These are phyloP conservation scores for Coleophoma cylindrospora DNA, from an alignment of 2,329 filamentous ascomycete genomes.

Conservation along the genomic window DNA sequence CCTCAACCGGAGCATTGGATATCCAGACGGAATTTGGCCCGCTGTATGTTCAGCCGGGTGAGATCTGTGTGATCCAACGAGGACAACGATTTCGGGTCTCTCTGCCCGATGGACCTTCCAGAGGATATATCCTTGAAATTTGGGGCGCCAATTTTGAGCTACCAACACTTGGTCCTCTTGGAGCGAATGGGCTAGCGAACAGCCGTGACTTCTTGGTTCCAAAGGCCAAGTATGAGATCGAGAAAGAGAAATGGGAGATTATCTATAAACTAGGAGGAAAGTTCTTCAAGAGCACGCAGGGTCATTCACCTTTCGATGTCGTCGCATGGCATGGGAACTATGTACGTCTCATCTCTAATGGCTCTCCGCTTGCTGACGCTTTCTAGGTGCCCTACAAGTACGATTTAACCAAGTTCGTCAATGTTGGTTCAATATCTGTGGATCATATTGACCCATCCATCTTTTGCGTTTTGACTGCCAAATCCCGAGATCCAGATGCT, in stretches of 20 bases:
- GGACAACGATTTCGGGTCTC: constrained; percentile 57
- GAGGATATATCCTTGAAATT: constrained; percentile 60
- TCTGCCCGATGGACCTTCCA: constrained; percentile 49
- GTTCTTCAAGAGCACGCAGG: constrained; percentile 59
- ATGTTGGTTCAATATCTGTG: constrained; percentile 51
- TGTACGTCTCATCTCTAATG: constrained; percentile 33
- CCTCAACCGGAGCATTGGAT: constrained; percentile 48
- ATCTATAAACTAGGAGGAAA: constrained; percentile 59
- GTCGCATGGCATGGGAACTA: constrained; percentile 66
- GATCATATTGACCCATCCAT: constrained; percentile 66
- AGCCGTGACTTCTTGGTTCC: constrained; percentile 58
- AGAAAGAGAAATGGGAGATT: constrained; percentile 40
- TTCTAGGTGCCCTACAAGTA: constrained; percentile 67
- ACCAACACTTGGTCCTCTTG: constrained; percentile 58
- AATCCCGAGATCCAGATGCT: constrained; percentile 45
- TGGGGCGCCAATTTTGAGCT: constrained; percentile 58
- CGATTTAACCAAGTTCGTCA: constrained; percentile 59
- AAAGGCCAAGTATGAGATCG: constrained; percentile 42
- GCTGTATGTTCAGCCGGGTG: constrained; percentile 55
- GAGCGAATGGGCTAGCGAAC: constrained; percentile 58
- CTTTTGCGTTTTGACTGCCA: constrained; percentile 60
- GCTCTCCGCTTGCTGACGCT: constrained; percentile 61
- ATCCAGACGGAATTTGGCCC: constrained; percentile 51
- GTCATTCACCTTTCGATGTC: constrained; percentile 69
- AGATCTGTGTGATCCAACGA: constrained; percentile 59